Evolutionary conservation across 768 basidiomycete species (phyloP).

Genomic region (Suillus plorans): DNA sequence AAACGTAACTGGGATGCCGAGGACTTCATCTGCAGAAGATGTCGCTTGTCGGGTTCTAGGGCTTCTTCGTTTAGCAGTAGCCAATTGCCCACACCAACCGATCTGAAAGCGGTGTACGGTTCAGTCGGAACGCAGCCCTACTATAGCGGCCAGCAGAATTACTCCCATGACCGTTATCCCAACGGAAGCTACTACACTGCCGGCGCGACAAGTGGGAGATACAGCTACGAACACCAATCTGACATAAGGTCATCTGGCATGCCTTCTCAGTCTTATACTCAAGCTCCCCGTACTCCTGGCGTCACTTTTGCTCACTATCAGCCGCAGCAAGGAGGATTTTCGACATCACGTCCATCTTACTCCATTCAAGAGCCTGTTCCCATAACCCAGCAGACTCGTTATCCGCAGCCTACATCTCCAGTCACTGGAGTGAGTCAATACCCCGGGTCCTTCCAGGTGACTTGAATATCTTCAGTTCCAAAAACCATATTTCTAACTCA

Average conservation of each 20-base stretch:
- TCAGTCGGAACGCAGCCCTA: slow-evolving; percentile 12
- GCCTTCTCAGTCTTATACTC: slow-evolving; percentile 15
- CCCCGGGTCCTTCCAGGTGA: slow-evolving; percentile 26
- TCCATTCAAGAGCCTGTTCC: slow-evolving; percentile 19
- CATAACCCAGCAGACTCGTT: slow-evolving; percentile 17
- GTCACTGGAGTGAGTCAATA: slow-evolving; percentile 21
- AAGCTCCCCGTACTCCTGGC: slow-evolving; percentile 21
- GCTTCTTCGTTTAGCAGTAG: slow-evolving; percentile 9
- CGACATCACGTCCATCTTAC: slow-evolving; percentile 33
- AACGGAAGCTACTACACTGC: slow-evolving; percentile 17
- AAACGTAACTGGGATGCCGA: slow-evolving; percentile 84
- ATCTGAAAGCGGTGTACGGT: slow-evolving; percentile 10
- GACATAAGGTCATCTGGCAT: slow-evolving; percentile 15
- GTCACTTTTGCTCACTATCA: slow-evolving; percentile 40
- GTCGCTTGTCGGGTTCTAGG: slow-evolving; percentile 33
- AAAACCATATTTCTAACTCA: slow-evolving; percentile 11
- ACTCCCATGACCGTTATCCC: slow-evolving; percentile 16
- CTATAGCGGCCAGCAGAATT: slow-evolving; percentile 16
- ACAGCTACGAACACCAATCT: slow-evolving; percentile 22
- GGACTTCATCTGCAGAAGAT: slow-evolving; percentile 74
- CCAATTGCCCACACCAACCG: slow-evolving; percentile 4
- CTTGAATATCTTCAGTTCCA: background rate
- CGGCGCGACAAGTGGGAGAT: slow-evolving; percentile 18
- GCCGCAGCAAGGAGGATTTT: slow-evolving; percentile 36
- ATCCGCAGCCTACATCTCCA: slow-evolving; percentile 16